These are phyloP conservation scores for Blastobotrys indianensis DNA, from an alignment of 1,139 yeast genomes.

Conservation along the genomic window DNA sequence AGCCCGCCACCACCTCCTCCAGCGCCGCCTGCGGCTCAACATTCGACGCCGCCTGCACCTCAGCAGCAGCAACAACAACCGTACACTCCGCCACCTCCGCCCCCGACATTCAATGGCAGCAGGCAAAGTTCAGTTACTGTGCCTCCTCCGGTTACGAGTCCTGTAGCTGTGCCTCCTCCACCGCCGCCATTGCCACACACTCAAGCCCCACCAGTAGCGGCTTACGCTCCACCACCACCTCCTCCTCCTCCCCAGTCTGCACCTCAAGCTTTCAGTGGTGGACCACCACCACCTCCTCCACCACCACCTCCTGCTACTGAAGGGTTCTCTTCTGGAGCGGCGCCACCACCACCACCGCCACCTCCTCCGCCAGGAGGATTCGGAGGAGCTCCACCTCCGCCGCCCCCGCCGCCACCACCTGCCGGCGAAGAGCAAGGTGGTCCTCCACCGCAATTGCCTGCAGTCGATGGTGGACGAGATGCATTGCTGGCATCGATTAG, in stretches of 20 bases:
- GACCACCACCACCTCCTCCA: conserved; percentile 23
- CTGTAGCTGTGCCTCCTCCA: conserved; percentile 10
- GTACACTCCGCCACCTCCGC: conserved; percentile 22
- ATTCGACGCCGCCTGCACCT: conserved; percentile 24
- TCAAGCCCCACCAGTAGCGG: conserved; percentile 25
- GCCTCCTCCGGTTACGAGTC: conserved; percentile 2
- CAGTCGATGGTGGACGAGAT: conserved; percentile 60
- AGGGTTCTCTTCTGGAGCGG: conserved; percentile 26
- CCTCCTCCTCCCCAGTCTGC: conserved; percentile 19
- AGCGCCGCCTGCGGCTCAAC: conserved; percentile 19
- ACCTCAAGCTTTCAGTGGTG: conserved; percentile 21
- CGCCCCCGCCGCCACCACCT: conserved; percentile 37
- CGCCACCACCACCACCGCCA: conserved; percentile 30
- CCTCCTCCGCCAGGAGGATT: conserved; percentile 24
- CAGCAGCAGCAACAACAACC: conserved; percentile 24
- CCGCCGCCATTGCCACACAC: conserved; percentile 11
- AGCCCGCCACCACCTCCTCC: conserved; percentile 26
- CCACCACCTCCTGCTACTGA: conserved; percentile 31
- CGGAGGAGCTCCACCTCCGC: conserved; percentile 34
- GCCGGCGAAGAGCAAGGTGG: conserved; percentile 34
- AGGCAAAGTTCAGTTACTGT: not conserved
- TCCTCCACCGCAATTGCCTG: conserved; percentile 35
- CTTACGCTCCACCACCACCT: conserved; percentile 17
- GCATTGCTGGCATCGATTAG: conserved; percentile 85
- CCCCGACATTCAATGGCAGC: conserved; percentile 6